Evolutionary conservation across 345 rosid genomes (phyloP).

Genomic region (Eutrema japonicum): DNA sequence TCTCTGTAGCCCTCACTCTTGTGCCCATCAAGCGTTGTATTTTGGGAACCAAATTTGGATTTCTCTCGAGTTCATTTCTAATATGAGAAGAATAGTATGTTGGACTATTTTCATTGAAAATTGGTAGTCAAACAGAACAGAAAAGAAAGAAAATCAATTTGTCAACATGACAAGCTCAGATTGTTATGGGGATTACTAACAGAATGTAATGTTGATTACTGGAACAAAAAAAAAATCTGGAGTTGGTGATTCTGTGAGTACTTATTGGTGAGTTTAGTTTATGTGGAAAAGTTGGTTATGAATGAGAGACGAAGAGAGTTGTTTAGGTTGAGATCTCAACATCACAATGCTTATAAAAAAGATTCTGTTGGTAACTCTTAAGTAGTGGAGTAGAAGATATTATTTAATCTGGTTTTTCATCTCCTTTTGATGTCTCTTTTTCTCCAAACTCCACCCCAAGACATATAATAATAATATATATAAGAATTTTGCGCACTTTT

Average conservation of each 20-base stretch:
- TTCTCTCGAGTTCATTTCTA: background rate
- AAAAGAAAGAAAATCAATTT: background rate
- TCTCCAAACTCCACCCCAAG: conserved; percentile 54
- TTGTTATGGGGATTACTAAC: conserved; percentile 13
- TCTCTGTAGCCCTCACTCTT: too few relatives aligned
- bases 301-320: conserved; percentile 23
- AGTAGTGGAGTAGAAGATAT: conserved; percentile 47
- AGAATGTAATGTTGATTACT: conserved; percentile 1
- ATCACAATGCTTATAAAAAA: conserved; percentile 34
- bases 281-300: conserved; percentile 24
- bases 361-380: conserved; percentile 39
- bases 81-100: background rate
- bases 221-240: background rate
- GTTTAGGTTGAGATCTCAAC: conserved; percentile 43
- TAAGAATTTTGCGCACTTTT: background rate
- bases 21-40: background rate
- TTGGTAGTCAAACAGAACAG: background rate
- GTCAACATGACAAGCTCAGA: background rate
- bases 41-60: background rate
- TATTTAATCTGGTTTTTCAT: conserved; percentile 26
- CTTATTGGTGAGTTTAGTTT: conserved; percentile 1
- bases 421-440: conserved; percentile 42
- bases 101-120: background rate
- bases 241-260: background rate
- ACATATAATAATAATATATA: conserved; percentile 8